A percentile compares a stretch with the other conserved stretches of the same genome.
Conservation (phyloP, 164 flowering plant genomes). For the Magnolia kwangsiensis region DNA sequence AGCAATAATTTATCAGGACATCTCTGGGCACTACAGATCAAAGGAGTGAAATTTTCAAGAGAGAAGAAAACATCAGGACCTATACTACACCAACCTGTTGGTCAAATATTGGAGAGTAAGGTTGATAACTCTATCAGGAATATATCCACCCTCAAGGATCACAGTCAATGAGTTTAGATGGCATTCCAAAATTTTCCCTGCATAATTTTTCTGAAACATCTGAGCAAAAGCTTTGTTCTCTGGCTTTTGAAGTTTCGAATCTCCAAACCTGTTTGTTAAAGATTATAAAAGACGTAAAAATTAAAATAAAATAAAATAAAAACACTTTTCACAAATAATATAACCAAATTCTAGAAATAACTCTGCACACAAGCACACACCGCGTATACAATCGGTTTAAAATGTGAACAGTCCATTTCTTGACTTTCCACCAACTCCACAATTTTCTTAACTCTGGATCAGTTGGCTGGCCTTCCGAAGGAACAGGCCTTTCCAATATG, state of each 20-base stretch:
- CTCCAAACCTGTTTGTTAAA: constrained; percentile 71
- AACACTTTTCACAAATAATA: background rate
- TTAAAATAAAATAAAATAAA: too few relatives aligned
- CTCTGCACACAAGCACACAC: constrained; percentile 29
- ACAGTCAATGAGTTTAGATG: constrained; percentile 83
- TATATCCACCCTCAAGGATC: constrained; percentile 84
- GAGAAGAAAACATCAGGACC: background rate
- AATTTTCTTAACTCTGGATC: constrained; percentile 91
- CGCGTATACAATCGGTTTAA: constrained; percentile 88
- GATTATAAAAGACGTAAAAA: background rate
- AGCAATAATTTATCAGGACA: background rate
- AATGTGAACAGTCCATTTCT: constrained; percentile 98
- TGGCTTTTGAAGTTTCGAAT: constrained; percentile 79
- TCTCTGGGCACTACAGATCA: background rate
- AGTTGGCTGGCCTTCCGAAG: constrained; percentile 86
- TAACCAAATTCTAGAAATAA: background rate
- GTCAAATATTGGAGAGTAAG: constrained; percentile 89
- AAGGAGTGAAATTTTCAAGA: background rate
- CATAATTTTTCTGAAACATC: constrained; percentile 85
- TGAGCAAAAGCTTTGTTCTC: constrained; percentile 95
- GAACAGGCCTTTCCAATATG: constrained; percentile 92
- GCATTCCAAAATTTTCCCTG: constrained; percentile 87
- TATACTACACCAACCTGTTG: constrained; percentile 60
- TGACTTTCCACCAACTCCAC: constrained; percentile 99
- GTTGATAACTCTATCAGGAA: constrained; percentile 94